phyloP scores from a whole-genome alignment of 495 filamentous ascomycete genomes.

The Penicillium steckii region DNA sequence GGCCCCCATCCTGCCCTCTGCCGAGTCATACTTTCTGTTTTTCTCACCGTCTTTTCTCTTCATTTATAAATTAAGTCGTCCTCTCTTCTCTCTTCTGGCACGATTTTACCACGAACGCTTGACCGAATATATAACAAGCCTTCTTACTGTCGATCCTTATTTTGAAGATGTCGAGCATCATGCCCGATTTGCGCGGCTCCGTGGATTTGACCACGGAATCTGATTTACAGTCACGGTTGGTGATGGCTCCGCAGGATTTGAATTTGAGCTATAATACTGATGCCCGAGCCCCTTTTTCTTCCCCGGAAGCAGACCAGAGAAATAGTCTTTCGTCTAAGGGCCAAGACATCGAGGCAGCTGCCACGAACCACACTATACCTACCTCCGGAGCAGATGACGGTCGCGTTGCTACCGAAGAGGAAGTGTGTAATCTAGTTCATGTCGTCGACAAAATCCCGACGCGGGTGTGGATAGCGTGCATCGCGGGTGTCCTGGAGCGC shows the following conservation, averaged over 20 bases:
- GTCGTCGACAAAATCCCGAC: slow-evolving; percentile 13
- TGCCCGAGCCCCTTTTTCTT: slow-evolving; percentile 6
- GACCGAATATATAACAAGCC: too few relatives aligned
- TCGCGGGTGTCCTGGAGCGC: slow-evolving; percentile 14
- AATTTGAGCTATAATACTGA: slow-evolving; percentile 4
- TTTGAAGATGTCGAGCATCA: neutral
- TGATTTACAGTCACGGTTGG: slow-evolving; percentile 14
- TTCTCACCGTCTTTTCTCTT: too few relatives aligned
- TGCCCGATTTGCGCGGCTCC: slow-evolving; percentile 12
- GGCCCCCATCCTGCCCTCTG: too few relatives aligned
- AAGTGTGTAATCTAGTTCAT: slow-evolving; percentile 14
- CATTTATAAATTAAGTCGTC: too few relatives aligned
- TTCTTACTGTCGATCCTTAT: too few relatives aligned
- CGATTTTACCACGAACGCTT: too few relatives aligned
- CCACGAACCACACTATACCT: neutral
- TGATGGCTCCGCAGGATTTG: slow-evolving; percentile 6
- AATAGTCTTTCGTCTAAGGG: slow-evolving; percentile 1
- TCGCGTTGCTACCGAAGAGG: slow-evolving; percentile 12
- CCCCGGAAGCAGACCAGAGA: slow-evolving; percentile 6
- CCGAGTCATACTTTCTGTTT: too few relatives aligned
- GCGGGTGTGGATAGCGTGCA: slow-evolving; percentile 8
- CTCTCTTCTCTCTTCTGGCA: too few relatives aligned
- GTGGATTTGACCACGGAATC: slow-evolving; percentile 4
- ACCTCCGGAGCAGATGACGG: neutral
- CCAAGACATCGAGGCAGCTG: neutral